Base-by-base conservation (phyloP, 768 basidiomycete species). In the Lentinula detonsa region DNA sequence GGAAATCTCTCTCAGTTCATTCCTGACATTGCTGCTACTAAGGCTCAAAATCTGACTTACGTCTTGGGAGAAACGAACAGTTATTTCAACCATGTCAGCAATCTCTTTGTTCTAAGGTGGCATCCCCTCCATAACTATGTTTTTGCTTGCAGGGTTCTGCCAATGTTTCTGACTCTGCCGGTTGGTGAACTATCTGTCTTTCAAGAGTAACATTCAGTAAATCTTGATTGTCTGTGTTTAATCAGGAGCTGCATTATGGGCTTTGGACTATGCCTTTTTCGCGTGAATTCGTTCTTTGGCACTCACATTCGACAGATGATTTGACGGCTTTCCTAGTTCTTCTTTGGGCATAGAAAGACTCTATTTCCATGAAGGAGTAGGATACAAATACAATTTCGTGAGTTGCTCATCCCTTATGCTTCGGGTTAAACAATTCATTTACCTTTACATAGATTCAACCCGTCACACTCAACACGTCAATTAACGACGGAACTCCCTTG, bases 161-260 rank as follows among this genome's bases (percentile, higher is more conserved):
- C 6, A 50, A 50, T 35, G 54, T 61, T 16, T 61, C 61, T 0
- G 49, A 61, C 11, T 43, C 61, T 10, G 55, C 46, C 11, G 61
- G 55, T 58, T 39, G 2, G 56, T 54, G 18, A 33, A 33, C 3
- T 34, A 57, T 23, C 52, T 33, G 53, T 23, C 52, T 31, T 9
- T 18, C 31, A 34, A 51, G 33, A 15, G 3, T 18, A 21, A 18
- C 16, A 7, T 4, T 49, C 48, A n/a, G 10, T 51, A 13, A 31
- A 9, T n/a, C 2, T 21, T 21, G 15, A 75, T 80, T 2, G 86
- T 86, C 9, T 86, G 84, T 67, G 86, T 89, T 66, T 82, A 82
- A 1, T 87, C 83, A n/a, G 88, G 87, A 13, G 86, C 86, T 0
- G 83, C 85, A 16, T 70, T 90, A 18, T 90, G 87, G 87, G 75